Conservation (phyloP, 1,284 basidiomycete genomes). For the Ceratobasidium sp. region DNA sequence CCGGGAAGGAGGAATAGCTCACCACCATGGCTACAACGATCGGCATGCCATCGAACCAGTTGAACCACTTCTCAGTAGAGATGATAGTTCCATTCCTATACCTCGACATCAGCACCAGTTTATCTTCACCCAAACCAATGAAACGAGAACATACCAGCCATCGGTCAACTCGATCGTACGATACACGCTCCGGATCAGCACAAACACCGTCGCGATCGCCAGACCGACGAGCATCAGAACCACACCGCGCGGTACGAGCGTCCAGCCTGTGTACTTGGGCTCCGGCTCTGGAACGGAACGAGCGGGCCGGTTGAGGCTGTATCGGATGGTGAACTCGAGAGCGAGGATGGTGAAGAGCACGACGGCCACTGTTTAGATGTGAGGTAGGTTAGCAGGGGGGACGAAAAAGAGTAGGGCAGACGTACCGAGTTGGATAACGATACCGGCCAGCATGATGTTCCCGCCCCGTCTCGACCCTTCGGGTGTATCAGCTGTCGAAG, state of each 20-base stretch:
- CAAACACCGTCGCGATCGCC: constrained; percentile 44
- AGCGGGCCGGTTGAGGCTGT: constrained; percentile 45
- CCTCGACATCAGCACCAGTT: too few species aligned
- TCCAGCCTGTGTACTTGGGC: background rate
- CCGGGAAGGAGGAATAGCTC: background rate
- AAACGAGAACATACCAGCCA: constrained; percentile 53
- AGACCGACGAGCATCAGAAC: constrained; percentile 44
- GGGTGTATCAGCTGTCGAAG: constrained; percentile 36
- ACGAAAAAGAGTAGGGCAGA: background rate
- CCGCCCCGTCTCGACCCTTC: constrained; percentile 57
- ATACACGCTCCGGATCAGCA: constrained; percentile 47
- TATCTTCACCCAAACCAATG: too few species aligned
- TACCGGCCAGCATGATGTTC: constrained; percentile 71
- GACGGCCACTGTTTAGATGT: constrained; percentile 52
- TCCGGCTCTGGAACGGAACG: background rate
- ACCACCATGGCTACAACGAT: constrained; percentile 22
- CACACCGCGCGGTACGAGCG: background rate
- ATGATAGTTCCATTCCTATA: constrained; percentile 39
- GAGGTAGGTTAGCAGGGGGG: background rate
- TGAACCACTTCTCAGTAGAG: constrained; percentile 41
- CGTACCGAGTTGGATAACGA: constrained; percentile 69
- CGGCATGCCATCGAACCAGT: constrained; percentile 15
- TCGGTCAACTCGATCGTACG: constrained; percentile 52
- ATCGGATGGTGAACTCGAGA: constrained; percentile 53
- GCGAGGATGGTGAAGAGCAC: constrained; percentile 54